phyloP scores from a whole-genome alignment of 345 rosid species.

The Lepidium sativum region DNA sequence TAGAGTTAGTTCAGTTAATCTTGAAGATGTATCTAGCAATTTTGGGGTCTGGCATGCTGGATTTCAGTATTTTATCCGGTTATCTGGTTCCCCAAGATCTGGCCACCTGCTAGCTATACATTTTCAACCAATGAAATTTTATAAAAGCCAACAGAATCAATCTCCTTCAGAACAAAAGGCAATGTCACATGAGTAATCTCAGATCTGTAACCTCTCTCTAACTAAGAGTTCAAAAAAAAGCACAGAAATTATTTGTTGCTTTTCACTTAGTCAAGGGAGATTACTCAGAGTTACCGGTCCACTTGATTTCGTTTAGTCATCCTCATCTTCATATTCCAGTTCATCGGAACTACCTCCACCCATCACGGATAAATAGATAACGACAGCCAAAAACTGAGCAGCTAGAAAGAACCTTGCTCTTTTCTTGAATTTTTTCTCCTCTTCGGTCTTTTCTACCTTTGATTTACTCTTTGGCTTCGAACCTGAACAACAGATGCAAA shows the following conservation, averaged over 20 bases:
- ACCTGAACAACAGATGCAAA: conserved; percentile 29
- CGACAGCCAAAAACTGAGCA: conserved; percentile 60
- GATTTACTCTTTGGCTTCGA: conserved; percentile 64
- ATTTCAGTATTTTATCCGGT: no score
- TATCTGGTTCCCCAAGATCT: not conserved
- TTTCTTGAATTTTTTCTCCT: conserved; percentile 70
- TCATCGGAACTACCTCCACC: conserved; percentile 56
- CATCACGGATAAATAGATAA: conserved; percentile 75
- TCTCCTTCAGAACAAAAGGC: not conserved
- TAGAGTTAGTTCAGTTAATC: conserved; percentile 17
- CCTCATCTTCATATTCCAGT: conserved; percentile 46
- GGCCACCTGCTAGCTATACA: not conserved
- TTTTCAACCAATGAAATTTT: not conserved
- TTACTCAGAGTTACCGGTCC: not conserved
- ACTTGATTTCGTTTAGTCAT: conserved; percentile 16
- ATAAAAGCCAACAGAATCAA: conserved; percentile 9
- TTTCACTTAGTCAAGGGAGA: not conserved
- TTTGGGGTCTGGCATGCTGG: not conserved
- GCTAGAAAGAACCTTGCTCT: conserved; percentile 70
- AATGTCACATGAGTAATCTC: not conserved
- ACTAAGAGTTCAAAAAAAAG: not conserved
- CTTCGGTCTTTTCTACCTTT: conserved; percentile 72
- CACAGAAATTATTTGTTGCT: conserved; percentile 1
- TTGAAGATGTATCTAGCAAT: conserved; percentile 1
- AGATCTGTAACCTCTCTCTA: not conserved